Percentiles rank a stretch among this genome's conserved stretches.
Evolutionary conservation across 1,284 basidiomycete species (phyloP).

Genomic region (Rhizopogon hawkerae): DNA sequence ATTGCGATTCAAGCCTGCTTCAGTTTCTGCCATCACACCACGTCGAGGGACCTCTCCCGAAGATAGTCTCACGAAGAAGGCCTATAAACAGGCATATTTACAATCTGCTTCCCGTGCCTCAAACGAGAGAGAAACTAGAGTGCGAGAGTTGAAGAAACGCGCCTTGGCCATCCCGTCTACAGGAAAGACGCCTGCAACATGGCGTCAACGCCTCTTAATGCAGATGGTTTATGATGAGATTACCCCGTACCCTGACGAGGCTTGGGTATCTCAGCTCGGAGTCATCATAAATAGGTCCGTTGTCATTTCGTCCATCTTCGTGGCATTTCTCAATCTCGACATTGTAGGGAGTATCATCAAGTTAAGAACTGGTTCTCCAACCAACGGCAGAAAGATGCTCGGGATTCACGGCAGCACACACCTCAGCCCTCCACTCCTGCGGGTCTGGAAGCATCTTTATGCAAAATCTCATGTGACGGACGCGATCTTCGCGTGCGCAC

Average conservation of each 20-base stretch:
- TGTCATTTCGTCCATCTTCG: not conserved
- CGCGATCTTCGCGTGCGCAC: conserved; percentile 42
- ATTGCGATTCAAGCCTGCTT: conserved; percentile 17
- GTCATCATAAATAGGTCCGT: conserved; percentile 42
- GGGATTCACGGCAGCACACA: conserved; percentile 30
- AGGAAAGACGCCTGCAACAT: conserved; percentile 48
- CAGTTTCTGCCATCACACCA: conserved; percentile 12
- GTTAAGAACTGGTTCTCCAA: conserved; percentile 58
- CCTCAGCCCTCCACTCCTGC: conserved; percentile 24
- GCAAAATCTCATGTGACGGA: conserved; percentile 30
- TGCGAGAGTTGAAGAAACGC: conserved; percentile 33
- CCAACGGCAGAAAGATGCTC: conserved; percentile 41
- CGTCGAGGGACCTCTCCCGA: conserved; percentile 17
- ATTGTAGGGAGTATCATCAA: conserved; percentile 42
- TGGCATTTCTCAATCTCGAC: conserved; percentile 11
- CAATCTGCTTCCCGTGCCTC: conserved; percentile 15
- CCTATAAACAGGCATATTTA: conserved; percentile 18
- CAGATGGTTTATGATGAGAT: conserved; percentile 53
- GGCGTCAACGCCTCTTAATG: conserved; percentile 43
- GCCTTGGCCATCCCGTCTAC: conserved; percentile 43
- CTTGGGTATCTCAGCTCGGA: conserved; percentile 39
- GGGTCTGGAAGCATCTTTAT: conserved; percentile 25
- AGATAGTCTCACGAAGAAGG: conserved; percentile 23
- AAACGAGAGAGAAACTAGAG: conserved; percentile 24
- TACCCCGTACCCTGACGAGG: conserved; percentile 49